A percentile compares a stretch with the other conserved stretches of the same genome.
phyloP scores from a whole-genome alignment of 2,329 filamentous ascomycete species.

The Thielaviopsis ethacetica region DNA sequence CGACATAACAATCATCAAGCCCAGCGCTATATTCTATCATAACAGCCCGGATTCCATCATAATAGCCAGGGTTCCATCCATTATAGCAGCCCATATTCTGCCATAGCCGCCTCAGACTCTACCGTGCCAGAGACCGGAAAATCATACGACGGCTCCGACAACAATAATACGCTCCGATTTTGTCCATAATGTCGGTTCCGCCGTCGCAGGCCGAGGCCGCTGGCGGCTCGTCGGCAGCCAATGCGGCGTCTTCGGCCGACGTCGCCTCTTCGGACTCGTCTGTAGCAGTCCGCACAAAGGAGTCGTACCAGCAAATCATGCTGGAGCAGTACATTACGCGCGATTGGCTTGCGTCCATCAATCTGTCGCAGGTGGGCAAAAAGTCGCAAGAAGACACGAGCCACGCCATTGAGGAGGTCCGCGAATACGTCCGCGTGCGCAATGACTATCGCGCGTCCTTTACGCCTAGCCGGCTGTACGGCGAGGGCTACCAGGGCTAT shows the following conservation, averaged over 20 bases:
- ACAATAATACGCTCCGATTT: background rate
- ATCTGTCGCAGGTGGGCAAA: constrained; percentile 33
- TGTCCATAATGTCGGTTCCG: constrained; percentile 11
- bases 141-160: constrained; percentile 14
- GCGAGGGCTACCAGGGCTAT: constrained; percentile 70
- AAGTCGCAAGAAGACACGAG: constrained; percentile 40
- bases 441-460: constrained; percentile 39
- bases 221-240: background rate
- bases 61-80: background rate
- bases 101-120: too few relatives aligned
- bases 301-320: constrained; percentile 35
- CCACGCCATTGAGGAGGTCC: constrained; percentile 48
- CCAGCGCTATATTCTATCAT: background rate
- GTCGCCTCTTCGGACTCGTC: constrained; percentile 16
- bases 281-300: constrained; percentile 35
- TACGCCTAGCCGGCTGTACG: constrained; percentile 42
- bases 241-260: constrained; percentile 19
- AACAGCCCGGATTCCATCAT: too few relatives aligned
- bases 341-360: constrained; percentile 37
- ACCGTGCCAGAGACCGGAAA: too few relatives aligned
- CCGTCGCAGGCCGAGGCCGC: background rate
- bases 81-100: too few relatives aligned
- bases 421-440: constrained; percentile 50
- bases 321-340: constrained; percentile 37
- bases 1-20: background rate